Evolutionary conservation across 192 early-diverging fungal species (phyloP), one percentile per base, ranked within the genome.

Genomic region (Linnemannia hyalina): DNA sequence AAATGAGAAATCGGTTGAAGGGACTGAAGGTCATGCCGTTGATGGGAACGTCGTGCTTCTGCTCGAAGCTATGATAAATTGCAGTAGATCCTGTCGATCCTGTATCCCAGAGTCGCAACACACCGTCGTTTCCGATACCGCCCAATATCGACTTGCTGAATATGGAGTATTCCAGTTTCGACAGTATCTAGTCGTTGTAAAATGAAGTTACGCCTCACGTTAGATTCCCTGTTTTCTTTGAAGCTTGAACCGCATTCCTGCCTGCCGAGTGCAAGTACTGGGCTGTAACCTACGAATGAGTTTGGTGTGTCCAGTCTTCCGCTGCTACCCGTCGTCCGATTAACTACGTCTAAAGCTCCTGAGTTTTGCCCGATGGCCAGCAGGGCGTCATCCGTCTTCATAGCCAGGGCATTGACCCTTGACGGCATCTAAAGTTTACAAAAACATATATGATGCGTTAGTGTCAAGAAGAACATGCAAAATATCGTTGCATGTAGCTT

Each of bases 1-100:
- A 78, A 52, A 90, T 81, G 8, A 90, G 85, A 52, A 83, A 83
- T 49, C 78, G 78, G 69, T 90, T 90, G 55, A 75, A 85, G 11
- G 89, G 85, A 20, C 88, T 88, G 81, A 90, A 90, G 0, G 89
- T 82, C 72, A 90, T 87, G 35, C 82, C 88, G 42, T 78, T 87
- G 52, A 89, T 88, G n/a, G 87, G 70, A 18, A 68, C 55, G 38
- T 82, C 68, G 68, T 90, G 88, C 16, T 84, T 82, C 6, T 70
- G 46, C 15, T 79, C 68, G 70, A 89, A 89, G 47, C 78, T 90
- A 73, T 88, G 88, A 26, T 88, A 74, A 11, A 85, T 63, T 7
- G 89, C 81, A 2, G 80, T 74, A 6, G 85, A 82, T 36, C 81
- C 78, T 22, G 23, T 80, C 20, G 70, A 69, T 65, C 80, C 70